Evolutionary conservation across 2,329 filamentous ascomycete genomes (phyloP).

Genomic region (Fonsecaea monophora): DNA sequence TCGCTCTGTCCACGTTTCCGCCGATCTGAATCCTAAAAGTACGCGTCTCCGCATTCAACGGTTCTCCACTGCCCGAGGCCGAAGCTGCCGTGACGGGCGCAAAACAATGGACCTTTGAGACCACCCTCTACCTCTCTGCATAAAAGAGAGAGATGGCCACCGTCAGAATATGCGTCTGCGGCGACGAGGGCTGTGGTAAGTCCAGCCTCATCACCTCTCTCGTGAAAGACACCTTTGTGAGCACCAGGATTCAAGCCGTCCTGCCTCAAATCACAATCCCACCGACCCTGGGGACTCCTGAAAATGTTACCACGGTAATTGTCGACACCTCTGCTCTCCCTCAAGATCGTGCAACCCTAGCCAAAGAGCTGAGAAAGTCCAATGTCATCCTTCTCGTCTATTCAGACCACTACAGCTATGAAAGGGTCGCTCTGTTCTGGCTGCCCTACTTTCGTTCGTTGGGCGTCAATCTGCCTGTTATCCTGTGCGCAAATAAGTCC

Average conservation of each 20-base stretch:
- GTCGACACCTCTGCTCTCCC: constrained; percentile 96
- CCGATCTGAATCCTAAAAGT: not conserved
- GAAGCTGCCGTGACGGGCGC: not conserved
- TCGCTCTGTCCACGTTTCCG: not conserved
- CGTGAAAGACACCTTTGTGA: constrained; percentile 96
- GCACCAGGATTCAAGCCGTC: constrained; percentile 91
- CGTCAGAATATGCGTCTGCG: constrained; percentile 94
- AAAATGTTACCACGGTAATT: constrained; percentile 96
- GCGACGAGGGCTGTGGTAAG: constrained; percentile 94
- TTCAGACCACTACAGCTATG: constrained; percentile 98
- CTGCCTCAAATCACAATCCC: constrained; percentile 95
- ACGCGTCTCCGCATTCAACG: constrained; percentile 5
- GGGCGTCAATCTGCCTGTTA: constrained; percentile 97
- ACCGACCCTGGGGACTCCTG: constrained; percentile 87
- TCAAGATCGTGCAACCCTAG: constrained; percentile 86
- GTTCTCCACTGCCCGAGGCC: not conserved
- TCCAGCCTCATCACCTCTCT: constrained; percentile 92
- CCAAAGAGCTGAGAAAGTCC: constrained; percentile 93
- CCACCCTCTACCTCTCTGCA: not conserved
- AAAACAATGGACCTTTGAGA: constrained; percentile 6
- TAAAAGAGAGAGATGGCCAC: constrained; percentile 28
- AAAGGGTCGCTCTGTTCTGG: constrained; percentile 96
- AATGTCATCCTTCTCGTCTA: constrained; percentile 98
- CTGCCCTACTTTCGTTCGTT: constrained; percentile 97
- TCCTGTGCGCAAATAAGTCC: constrained; percentile 97